phyloP scores from a whole-genome alignment of 2,329 filamentous ascomycete genomes.

The Dryadomyces quercivorus region DNA sequence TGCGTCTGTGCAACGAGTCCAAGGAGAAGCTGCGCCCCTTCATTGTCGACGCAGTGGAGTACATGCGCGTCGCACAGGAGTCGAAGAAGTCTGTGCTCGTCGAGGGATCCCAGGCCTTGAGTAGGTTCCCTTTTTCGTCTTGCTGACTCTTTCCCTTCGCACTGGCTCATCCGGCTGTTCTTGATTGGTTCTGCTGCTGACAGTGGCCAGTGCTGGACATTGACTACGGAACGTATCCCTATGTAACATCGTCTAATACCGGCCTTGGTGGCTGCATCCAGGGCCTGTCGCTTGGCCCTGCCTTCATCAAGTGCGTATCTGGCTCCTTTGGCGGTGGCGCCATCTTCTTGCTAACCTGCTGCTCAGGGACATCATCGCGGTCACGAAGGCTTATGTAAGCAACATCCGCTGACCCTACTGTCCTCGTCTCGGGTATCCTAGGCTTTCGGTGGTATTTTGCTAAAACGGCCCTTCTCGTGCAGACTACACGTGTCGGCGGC shows the following conservation, averaged over 20 bases:
- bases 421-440: too few species aligned
- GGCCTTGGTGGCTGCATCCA: constrained; percentile 36
- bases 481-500: constrained; percentile 43
- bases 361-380: constrained; percentile 41
- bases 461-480: constrained; percentile 2
- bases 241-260: constrained; percentile 45
- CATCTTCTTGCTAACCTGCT: not conserved
- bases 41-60: constrained; percentile 48
- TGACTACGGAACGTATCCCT: constrained; percentile 47
- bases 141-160: not conserved
- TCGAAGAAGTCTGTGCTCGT: constrained; percentile 43
- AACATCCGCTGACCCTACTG: too few species aligned
- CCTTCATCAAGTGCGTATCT: constrained; percentile 4
- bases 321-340: not conserved
- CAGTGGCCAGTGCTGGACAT: constrained; percentile 37
- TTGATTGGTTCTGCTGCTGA: not conserved
- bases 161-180: not conserved
- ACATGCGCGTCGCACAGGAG: constrained; percentile 41
- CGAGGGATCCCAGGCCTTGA: constrained; percentile 35
- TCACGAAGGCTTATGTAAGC: constrained; percentile 48
- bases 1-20: constrained; percentile 47
- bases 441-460: not conserved
- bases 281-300: constrained; percentile 18
- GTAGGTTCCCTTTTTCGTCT: not conserved
- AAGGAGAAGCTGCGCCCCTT: constrained; percentile 44